A percentile compares a stretch with the other conserved stretches of the same genome.
These are phyloP conservation scores for Rusavskia elegans DNA, from an alignment of 495 filamentous ascomycete species.

Conservation along the genomic window DNA sequence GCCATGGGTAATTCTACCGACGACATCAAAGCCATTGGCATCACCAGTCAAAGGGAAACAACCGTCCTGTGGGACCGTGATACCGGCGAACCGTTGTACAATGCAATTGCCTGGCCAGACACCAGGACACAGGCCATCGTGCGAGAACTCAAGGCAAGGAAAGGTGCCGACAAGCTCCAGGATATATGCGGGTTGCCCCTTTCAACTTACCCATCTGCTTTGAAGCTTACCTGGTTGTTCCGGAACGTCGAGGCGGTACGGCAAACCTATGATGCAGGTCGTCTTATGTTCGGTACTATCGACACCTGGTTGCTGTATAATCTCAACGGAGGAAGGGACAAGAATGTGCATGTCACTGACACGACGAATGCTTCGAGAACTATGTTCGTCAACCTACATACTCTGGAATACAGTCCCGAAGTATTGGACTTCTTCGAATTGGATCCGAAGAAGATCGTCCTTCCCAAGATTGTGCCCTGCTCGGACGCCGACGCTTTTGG, in stretches of 20 bases:
- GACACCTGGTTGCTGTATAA: constrained; percentile 87
- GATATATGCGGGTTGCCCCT: constrained; percentile 75
- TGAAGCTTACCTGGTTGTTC: constrained; percentile 79
- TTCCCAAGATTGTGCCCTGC: constrained; percentile 79
- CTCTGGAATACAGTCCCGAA: constrained; percentile 68
- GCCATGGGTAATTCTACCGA: constrained; percentile 50
- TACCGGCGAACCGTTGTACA: constrained; percentile 74
- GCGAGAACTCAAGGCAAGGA: constrained; percentile 55
- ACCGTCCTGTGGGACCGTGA: constrained; percentile 78
- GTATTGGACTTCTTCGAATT: constrained; percentile 73
- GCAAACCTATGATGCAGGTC: constrained; percentile 63
- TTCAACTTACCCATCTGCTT: constrained; percentile 84
- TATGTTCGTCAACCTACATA: constrained; percentile 92
- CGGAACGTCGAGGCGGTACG: constrained; percentile 55
- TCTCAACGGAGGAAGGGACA: constrained; percentile 67
- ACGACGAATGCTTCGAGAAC: constrained; percentile 85
- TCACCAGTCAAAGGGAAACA: constrained; percentile 93
- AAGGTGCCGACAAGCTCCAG: constrained; percentile 50
- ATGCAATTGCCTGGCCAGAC: constrained; percentile 90
- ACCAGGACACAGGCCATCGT: constrained; percentile 69
- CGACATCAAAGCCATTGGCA: constrained; percentile 73
- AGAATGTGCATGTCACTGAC: constrained; percentile 66
- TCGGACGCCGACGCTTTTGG: constrained; percentile 68
- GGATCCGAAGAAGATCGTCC: constrained; percentile 53
- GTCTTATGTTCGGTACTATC: constrained; percentile 81